These are phyloP conservation scores for Groenewaldozyma salmanticensis DNA, from an alignment of 805 yeast species.

Conservation along the genomic window DNA sequence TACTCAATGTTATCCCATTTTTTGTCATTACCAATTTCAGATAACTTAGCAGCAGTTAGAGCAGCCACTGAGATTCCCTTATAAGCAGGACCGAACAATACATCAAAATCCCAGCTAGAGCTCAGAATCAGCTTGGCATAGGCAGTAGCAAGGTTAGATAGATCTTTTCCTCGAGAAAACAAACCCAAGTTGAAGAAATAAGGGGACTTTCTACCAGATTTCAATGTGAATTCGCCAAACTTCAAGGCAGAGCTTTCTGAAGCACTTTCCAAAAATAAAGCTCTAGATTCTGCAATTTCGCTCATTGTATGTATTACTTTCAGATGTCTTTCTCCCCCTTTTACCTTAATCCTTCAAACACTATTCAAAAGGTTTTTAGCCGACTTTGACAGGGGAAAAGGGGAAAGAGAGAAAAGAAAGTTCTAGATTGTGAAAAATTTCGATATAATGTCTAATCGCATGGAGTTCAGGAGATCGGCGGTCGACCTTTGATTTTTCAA, in stretches of 20 bases:
- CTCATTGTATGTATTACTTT: neutral
- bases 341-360: no score
- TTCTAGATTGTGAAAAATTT: no score
- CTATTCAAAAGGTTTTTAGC: no score
- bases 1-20: conserved; percentile 67
- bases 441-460: no score
- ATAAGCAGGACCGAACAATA: conserved; percentile 94
- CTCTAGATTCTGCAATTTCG: conserved; percentile 2
- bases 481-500: no score
- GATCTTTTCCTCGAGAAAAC: conserved; percentile 68
- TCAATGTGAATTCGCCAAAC: conserved; percentile 83
- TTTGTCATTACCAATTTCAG: conserved; percentile 72
- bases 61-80: conserved; percentile 96
- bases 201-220: conserved; percentile 91
- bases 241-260: conserved; percentile 71
- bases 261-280: conserved; percentile 63
- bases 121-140: conserved; percentile 83
- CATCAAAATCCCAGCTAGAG: conserved; percentile 76
- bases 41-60: conserved; percentile 81
- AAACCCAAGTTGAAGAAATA: conserved; percentile 93
- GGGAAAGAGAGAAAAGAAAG: no score
- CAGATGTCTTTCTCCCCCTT: no score
- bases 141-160: conserved; percentile 75
- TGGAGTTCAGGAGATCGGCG: no score
- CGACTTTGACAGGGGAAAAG: no score